A percentile compares a stretch with the other conserved stretches of the same genome.
Conservation (phyloP, 2,329 filamentous ascomycete species). For the Trichophyton verrucosum region DNA sequence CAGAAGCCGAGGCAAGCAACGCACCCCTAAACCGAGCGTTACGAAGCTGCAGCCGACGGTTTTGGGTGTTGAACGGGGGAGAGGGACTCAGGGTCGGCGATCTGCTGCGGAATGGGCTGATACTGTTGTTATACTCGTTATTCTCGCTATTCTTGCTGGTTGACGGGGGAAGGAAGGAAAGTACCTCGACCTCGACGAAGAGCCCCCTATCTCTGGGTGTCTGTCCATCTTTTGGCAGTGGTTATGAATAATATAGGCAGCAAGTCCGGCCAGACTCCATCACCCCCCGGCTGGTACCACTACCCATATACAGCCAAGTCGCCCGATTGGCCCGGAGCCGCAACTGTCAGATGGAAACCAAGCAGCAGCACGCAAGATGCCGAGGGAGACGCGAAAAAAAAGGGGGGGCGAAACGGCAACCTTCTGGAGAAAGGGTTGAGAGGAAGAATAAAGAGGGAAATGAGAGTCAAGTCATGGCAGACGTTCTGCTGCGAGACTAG, state of each 20-base stretch:
- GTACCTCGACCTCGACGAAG: not conserved
- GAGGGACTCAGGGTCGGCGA: slow-evolving; percentile 6
- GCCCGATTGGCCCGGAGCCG: not conserved
- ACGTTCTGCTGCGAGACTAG: not conserved
- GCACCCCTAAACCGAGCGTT: slow-evolving; percentile 21
- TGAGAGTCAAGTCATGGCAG: not conserved
- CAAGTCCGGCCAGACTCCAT: not conserved
- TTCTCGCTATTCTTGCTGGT: not conserved
- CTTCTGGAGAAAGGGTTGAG: not conserved
- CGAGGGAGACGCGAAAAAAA: not conserved
- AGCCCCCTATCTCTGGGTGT: not conserved
- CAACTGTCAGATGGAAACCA: not conserved
- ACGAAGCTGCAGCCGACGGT: slow-evolving; percentile 19
- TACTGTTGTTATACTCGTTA: not conserved
- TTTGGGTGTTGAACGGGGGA: slow-evolving; percentile 15
- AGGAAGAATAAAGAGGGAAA: not conserved
- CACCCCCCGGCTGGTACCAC: not conserved
- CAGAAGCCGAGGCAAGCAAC: slow-evolving; percentile 11
- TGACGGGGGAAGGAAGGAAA: not conserved
- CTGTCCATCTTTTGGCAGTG: not conserved
- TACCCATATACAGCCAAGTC: not conserved
- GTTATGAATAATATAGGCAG: not conserved
- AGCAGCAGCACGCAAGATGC: not conserved
- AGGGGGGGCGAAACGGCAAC: not conserved
- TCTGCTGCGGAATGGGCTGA: not conserved